These are phyloP conservation scores for Mortierella sp. DNA, from an alignment of 371 early-diverging fungal genomes.

Conservation along the genomic window DNA sequence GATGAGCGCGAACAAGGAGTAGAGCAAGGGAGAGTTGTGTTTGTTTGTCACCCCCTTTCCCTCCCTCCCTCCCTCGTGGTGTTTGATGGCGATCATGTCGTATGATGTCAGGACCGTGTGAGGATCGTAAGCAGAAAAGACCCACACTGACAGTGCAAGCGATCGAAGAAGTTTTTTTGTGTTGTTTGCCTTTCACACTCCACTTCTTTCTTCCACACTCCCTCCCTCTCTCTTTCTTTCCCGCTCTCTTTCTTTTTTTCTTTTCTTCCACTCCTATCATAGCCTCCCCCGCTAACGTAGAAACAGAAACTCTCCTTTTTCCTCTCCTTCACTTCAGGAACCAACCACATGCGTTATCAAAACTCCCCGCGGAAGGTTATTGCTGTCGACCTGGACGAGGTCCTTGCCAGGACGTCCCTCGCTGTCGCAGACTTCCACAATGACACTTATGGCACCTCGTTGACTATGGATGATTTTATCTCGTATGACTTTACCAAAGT, in stretches of 20 bases:
- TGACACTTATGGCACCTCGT: slow-evolving; percentile 54
- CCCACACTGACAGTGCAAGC: too few relatives aligned
- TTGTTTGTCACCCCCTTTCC: too few relatives aligned
- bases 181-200: not conserved
- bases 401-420: slow-evolving; percentile 58
- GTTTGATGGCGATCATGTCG: too few relatives aligned
- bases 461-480: slow-evolving; percentile 56
- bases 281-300: too few relatives aligned
- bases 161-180: too few relatives aligned
- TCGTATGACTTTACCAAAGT: slow-evolving; percentile 60
- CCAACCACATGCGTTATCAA: slow-evolving; percentile 34
- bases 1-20: too few relatives aligned
- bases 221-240: not conserved
- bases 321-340: not conserved
- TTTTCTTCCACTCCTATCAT: not conserved
- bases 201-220: slow-evolving; percentile 1
- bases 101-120: too few relatives aligned
- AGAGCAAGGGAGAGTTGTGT: too few relatives aligned
- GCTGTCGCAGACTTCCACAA: slow-evolving; percentile 62
- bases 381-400: slow-evolving; percentile 65
- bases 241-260: not conserved
- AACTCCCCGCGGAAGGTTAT: slow-evolving; percentile 57
- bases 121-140: too few relatives aligned
- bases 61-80: too few relatives aligned
- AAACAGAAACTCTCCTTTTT: not conserved